These are phyloP conservation scores for Juncus inflexus DNA, from an alignment of 176 grass and related monocot genomes.

Conservation along the genomic window DNA sequence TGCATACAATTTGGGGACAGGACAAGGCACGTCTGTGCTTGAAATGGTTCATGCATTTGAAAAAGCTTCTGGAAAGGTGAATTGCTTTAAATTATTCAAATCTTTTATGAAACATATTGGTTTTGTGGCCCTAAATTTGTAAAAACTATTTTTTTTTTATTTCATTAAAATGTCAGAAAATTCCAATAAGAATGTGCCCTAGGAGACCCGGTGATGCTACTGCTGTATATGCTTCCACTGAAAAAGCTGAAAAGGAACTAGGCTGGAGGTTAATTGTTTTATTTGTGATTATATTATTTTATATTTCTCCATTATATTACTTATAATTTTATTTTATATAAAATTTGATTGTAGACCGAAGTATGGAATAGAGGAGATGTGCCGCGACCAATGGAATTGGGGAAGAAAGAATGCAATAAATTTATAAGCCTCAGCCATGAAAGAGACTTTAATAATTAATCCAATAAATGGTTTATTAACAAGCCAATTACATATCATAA, in stretches of 20 bases:
- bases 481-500: not conserved
- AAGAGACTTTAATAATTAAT: slow-evolving; percentile 4
- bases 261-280: slow-evolving; percentile 58
- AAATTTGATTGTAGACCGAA: slow-evolving; percentile 43
- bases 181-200: slow-evolving; percentile 63
- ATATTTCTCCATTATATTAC: not conserved
- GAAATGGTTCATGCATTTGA: slow-evolving; percentile 85
- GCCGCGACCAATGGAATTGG: slow-evolving; percentile 95
- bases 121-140: not conserved
- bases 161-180: slow-evolving; percentile 46
- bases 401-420: slow-evolving; percentile 61
- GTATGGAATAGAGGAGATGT: slow-evolving; percentile 80
- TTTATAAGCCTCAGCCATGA: slow-evolving; percentile 30
- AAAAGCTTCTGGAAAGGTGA: slow-evolving; percentile 76
- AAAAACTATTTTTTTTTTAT: slow-evolving; percentile 24
- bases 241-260: slow-evolving; percentile 62
- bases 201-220: slow-evolving; percentile 76
- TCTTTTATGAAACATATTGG: not conserved
- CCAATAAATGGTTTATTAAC: too few relatives aligned
- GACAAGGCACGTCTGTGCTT: slow-evolving; percentile 74
- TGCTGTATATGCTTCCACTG: slow-evolving; percentile 67
- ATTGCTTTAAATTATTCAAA: not conserved
- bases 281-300: not conserved
- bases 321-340: not conserved
- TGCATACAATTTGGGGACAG: slow-evolving; percentile 84